Percentiles rank a stretch among this genome's conserved stretches.
These are phyloP conservation scores for Schizochytrium sp. DNA, from an alignment of 108 stramenopile species.

Conservation along the genomic window DNA sequence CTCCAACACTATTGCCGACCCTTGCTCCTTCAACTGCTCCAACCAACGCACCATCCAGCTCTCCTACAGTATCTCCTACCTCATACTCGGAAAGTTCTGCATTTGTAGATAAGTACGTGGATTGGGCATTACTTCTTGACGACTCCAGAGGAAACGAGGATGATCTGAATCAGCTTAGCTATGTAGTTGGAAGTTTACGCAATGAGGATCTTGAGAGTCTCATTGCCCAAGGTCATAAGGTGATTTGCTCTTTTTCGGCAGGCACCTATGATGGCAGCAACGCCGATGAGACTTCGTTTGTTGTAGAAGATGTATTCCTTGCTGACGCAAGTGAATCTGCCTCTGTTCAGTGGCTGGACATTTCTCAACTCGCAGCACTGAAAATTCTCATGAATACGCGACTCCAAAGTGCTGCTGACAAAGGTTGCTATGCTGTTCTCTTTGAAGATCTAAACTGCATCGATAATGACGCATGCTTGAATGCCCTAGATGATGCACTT, in stretches of 20 bases:
- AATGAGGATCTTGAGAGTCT: background rate
- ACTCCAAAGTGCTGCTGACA: background rate
- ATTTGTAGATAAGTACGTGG: background rate
- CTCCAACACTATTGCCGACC: background rate
- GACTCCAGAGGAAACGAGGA: background rate
- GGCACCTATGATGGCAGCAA: background rate
- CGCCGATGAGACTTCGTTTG: background rate
- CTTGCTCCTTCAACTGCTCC: background rate
- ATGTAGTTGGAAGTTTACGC: background rate
- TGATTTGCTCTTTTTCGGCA: slow-evolving; percentile 58
- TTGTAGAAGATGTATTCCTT: background rate
- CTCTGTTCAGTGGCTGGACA: background rate
- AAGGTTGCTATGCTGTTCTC: background rate
- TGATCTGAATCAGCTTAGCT: background rate
- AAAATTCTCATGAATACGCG: background rate
- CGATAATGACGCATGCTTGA: background rate
- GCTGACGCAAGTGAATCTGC: background rate
- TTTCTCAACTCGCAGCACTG: background rate
- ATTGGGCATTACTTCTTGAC: background rate
- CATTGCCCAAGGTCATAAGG: background rate
- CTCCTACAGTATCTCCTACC: background rate
- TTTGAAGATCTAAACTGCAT: slow-evolving; percentile 1
- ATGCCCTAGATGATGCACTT: background rate
- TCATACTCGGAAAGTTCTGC: background rate
- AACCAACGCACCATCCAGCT: background rate